These are phyloP conservation scores for Jamesozyma piceae DNA, from an alignment of 805 yeast species.

Conservation along the genomic window DNA sequence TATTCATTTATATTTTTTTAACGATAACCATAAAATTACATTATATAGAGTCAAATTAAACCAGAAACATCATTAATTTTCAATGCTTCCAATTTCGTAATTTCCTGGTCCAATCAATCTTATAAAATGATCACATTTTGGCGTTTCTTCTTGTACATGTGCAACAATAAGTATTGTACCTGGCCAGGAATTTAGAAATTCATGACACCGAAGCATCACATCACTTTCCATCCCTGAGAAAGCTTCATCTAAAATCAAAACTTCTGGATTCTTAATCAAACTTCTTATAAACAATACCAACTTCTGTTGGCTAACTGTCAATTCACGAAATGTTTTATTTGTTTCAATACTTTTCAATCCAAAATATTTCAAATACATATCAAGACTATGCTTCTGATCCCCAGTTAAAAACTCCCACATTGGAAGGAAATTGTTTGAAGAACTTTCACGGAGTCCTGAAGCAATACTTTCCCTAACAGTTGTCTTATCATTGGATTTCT, in stretches of 20 bases:
- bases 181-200: slow-evolving; percentile 41
- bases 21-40: too few species aligned
- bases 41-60: not conserved
- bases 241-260: slow-evolving; percentile 84
- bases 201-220: slow-evolving; percentile 46
- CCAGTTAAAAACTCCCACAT: slow-evolving; percentile 32
- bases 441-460: slow-evolving; percentile 68
- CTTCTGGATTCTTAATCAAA: slow-evolving; percentile 63
- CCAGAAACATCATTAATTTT: not conserved
- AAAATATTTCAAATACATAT: slow-evolving; percentile 40
- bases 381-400: slow-evolving; percentile 29
- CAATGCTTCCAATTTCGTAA: slow-evolving; percentile 23
- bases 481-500: slow-evolving; percentile 27
- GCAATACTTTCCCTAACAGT: slow-evolving; percentile 49
- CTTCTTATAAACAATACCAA: slow-evolving; percentile 68
- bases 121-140: slow-evolving; percentile 47
- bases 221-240: slow-evolving; percentile 79
- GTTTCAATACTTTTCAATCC: slow-evolving; percentile 34
- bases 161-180: slow-evolving; percentile 76
- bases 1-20: too few species aligned
- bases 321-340: slow-evolving; percentile 37
- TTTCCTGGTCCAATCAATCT: slow-evolving; percentile 31
- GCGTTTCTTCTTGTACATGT: slow-evolving; percentile 70
- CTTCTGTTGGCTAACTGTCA: slow-evolving; percentile 69
- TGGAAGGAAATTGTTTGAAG: slow-evolving; percentile 39